Percentiles rank a stretch among this genome's conserved stretches.
phyloP scores from a whole-genome alignment of 345 rosid genomes.

The Eucalyptus cloeziana region DNA sequence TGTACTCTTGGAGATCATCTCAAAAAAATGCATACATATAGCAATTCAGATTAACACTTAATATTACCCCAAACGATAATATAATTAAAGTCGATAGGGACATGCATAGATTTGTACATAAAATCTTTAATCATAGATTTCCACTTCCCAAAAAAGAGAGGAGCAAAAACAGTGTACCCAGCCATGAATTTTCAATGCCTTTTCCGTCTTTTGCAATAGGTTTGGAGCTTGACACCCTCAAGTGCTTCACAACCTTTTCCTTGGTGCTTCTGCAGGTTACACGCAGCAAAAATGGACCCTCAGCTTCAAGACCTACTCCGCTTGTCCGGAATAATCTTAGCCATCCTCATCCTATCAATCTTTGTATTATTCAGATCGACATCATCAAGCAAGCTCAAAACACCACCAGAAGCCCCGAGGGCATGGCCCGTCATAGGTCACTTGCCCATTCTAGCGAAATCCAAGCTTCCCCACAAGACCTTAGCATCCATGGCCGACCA shows the following conservation, averaged over 20 bases:
- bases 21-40: background rate
- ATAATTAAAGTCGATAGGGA: background rate
- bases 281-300: background rate
- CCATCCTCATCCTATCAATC: background rate
- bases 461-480: constrained; percentile 12
- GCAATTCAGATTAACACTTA: background rate
- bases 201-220: background rate
- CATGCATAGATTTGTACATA: background rate
- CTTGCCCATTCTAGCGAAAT: constrained; percentile 1
- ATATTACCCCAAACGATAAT: background rate
- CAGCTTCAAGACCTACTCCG: background rate
- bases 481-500: constrained; percentile 19
- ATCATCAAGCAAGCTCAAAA: background rate
- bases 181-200: background rate
- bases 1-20: background rate
- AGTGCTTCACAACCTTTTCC: background rate
- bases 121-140: background rate
- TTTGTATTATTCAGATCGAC: background rate
- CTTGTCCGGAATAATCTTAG: background rate
- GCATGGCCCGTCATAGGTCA: constrained; percentile 34
- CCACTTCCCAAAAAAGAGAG: background rate
- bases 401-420: background rate
- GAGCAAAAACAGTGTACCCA: background rate
- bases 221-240: background rate
- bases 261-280: background rate